Conservation (phyloP, 2,329 filamentous ascomycete species). For the Xylariaceae sp. region DNA sequence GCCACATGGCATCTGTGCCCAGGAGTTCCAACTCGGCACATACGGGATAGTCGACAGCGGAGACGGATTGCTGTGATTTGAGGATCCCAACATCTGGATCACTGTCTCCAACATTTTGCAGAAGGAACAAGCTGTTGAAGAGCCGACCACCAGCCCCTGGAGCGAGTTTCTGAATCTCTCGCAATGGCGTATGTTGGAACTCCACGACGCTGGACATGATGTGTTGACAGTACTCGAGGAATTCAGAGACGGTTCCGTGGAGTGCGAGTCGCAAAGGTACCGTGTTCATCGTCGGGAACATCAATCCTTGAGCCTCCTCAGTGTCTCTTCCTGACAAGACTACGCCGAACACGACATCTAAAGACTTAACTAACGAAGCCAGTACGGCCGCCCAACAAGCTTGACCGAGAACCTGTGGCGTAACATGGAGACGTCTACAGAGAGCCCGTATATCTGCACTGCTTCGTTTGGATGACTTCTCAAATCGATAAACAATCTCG, state of each 20-base stretch:
- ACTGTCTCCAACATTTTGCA: constrained; percentile 39
- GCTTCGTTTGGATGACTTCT: constrained; percentile 41
- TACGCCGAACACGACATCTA: constrained; percentile 78
- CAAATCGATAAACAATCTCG: constrained; percentile 35
- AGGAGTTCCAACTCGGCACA: constrained; percentile 73
- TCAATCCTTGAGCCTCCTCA: constrained; percentile 58
- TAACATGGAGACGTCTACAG: constrained; percentile 63
- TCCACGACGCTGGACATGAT: constrained; percentile 61
- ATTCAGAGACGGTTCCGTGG: constrained; percentile 59
- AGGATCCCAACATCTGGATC: constrained; percentile 32
- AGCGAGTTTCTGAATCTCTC: constrained; percentile 57
- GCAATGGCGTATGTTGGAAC: constrained; percentile 72
- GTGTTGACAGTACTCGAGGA: constrained; percentile 69
- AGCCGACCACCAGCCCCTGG: constrained; percentile 31
- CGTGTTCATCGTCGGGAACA: constrained; percentile 93
- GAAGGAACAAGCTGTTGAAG: constrained; percentile 54
- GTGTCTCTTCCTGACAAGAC: constrained; percentile 81
- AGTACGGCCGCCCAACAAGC: constrained; percentile 70
- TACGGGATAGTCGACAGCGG: constrained; percentile 73
- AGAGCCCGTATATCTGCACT: constrained; percentile 46
- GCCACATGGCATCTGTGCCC: constrained; percentile 57
- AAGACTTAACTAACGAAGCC: constrained; percentile 53
- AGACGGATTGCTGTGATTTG: constrained; percentile 56
- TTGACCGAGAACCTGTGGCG: constrained; percentile 70
- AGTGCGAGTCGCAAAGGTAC: constrained; percentile 68